A percentile compares a stretch with the other conserved stretches of the same genome.
Conservation (phyloP, 495 filamentous ascomycete species). For the Penicillium coffeae region DNA sequence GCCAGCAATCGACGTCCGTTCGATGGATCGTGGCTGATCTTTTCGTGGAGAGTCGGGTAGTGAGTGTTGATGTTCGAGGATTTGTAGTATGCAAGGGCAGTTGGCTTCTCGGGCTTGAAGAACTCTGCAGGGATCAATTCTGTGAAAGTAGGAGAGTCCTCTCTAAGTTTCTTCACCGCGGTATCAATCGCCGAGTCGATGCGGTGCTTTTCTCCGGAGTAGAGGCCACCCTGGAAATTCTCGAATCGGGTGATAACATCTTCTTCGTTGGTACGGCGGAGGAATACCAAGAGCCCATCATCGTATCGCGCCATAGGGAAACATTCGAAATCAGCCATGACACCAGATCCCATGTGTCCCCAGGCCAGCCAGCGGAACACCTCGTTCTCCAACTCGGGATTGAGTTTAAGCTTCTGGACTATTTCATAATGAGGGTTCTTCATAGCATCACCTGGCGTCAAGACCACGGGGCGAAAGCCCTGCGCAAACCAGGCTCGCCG, state of each 20-base stretch:
- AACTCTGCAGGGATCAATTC: slow-evolving; percentile 53
- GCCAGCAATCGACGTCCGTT: slow-evolving; percentile 61
- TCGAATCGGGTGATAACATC: slow-evolving; percentile 68
- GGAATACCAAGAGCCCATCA: slow-evolving; percentile 63
- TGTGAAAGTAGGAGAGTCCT: slow-evolving; percentile 52
- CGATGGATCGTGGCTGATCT: slow-evolving; percentile 49
- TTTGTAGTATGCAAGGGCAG: slow-evolving; percentile 76
- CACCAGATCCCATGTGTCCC: slow-evolving; percentile 85
- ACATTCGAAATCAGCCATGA: slow-evolving; percentile 73
- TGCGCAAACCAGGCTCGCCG: slow-evolving; percentile 90
- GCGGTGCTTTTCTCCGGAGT: slow-evolving; percentile 62
- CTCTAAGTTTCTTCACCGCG: slow-evolving; percentile 56
- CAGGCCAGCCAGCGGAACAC: slow-evolving; percentile 87
- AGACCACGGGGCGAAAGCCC: slow-evolving; percentile 81
- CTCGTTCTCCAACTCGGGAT: slow-evolving; percentile 60
- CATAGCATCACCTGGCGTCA: slow-evolving; percentile 78
- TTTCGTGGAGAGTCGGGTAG: slow-evolving; percentile 64
- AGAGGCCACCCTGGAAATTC: slow-evolving; percentile 65
- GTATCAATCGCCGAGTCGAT: slow-evolving; percentile 65
- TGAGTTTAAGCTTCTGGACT: slow-evolving; percentile 52
- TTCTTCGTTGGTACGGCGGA: slow-evolving; percentile 71
- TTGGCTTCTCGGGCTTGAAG: slow-evolving; percentile 63
- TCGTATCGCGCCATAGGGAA: slow-evolving; percentile 83
- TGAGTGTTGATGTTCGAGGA: slow-evolving; percentile 50
- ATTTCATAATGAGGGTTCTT: slow-evolving; percentile 73